A percentile compares a stretch with the other conserved stretches of the same genome.
These are phyloP conservation scores for Buddleja alternifolia DNA, from an alignment of 257 asterid species.

Conservation along the genomic window DNA sequence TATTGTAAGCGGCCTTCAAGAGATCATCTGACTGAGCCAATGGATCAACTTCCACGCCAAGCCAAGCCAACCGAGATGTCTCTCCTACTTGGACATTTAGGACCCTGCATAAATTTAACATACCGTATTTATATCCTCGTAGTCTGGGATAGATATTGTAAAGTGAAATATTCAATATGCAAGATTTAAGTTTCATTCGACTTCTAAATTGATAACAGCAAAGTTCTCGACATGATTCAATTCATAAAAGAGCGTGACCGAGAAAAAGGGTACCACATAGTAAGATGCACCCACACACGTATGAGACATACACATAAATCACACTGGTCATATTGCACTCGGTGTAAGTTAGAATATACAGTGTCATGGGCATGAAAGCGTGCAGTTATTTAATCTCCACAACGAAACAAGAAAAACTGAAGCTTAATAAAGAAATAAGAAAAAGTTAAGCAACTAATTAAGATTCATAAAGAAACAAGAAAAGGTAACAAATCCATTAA, in stretches of 20 bases:
- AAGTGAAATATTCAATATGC: conserved; percentile 11
- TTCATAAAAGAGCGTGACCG: background rate
- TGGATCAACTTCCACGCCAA: conserved; percentile 91
- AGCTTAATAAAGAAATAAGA: too few species aligned
- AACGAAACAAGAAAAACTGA: too few species aligned
- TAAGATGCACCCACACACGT: too few species aligned
- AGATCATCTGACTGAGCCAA: conserved; percentile 77
- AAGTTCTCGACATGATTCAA: background rate
- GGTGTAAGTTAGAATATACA: too few species aligned
- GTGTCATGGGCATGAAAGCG: too few species aligned
- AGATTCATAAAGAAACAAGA: too few species aligned
- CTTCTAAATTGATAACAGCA: background rate
- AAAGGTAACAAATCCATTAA: background rate
- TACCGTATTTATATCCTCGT: conserved; percentile 5
- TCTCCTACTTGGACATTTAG: conserved; percentile 89
- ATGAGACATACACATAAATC: too few species aligned
- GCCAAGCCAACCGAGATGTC: conserved; percentile 88
- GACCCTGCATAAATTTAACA: conserved; percentile 51
- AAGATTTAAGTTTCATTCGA: background rate
- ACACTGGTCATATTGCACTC: too few species aligned
- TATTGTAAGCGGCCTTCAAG: conserved; percentile 70
- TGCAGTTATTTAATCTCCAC: too few species aligned
- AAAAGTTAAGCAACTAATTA: too few species aligned
- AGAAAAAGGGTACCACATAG: background rate
- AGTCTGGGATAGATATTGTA: background rate